Conservation (phyloP, 768 basidiomycete species). For the Termitomyces sp. region DNA sequence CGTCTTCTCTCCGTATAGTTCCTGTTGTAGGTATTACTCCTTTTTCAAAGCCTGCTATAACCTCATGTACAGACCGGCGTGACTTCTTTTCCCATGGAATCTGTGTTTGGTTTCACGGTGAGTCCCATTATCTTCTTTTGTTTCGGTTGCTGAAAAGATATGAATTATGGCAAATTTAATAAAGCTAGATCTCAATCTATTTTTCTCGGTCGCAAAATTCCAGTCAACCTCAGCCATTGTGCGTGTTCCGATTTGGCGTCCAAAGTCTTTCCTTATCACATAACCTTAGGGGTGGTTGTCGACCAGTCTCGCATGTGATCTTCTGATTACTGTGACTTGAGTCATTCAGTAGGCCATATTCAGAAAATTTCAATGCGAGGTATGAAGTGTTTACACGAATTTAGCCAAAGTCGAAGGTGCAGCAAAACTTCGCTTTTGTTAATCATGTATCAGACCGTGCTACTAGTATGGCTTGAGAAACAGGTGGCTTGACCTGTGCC, state of each 20-base stretch:
- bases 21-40: not conserved
- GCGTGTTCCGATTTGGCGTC: not conserved
- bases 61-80: not conserved
- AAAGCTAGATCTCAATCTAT: not conserved
- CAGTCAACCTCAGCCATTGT: not conserved
- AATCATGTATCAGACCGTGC: not conserved
- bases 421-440: not conserved
- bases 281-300: not conserved
- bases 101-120: not conserved
- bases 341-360: not conserved
- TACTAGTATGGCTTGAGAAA: not conserved
- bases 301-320: not conserved
- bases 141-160: not conserved
- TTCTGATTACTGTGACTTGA: not conserved
- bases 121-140: not conserved
- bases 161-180: not conserved
- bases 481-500: not conserved
- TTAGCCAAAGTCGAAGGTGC: not conserved
- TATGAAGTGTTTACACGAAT: not conserved
- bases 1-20: not conserved
- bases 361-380: not conserved
- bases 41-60: not conserved
- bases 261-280: not conserved
- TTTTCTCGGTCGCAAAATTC: too few species aligned
- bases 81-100: not conserved